Base-by-base conservation (phyloP, 1,284 basidiomycete genomes). In the Naganishia cerealis region DNA sequence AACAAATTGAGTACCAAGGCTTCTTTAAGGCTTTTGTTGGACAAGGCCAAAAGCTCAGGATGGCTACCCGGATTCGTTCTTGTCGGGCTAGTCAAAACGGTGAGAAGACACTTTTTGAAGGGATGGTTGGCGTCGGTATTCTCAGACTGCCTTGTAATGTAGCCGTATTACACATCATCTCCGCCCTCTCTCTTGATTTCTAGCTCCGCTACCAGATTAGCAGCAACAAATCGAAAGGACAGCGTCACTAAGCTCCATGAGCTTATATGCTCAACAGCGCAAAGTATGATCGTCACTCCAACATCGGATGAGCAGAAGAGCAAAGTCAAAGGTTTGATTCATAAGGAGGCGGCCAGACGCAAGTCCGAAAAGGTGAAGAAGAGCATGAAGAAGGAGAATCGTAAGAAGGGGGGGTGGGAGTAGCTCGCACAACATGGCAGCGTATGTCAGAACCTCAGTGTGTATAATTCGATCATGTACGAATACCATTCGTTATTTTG, bases 1-100 rank as follows among this genome's bases (percentile, higher is more conserved):
- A 81, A 81, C 67, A 81, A 79, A 72, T 78, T 79, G 16, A 78
- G 76, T 69, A 79, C 79, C 6, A 81, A 81, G 70, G 79, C 79
- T 6, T 74, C 76, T 0, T 50, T 81, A 1, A 71, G 77, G 26
- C 74, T 73, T 52, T n/a, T 43, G 61, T 46, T 79, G 7, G 57
- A 71, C 21, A 65, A 66, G 24, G 50, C 24, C 50, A 75, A 75
- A 1, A 55, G 72, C 24, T 74, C 72, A 1, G 62, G 53, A 0
- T 81, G 80, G 80, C 65, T 80, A 42, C 80, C 80, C 1, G 69
- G 69, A 1, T 81, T 79, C 66, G 70, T 79, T 9, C 59, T 78
- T 7, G 53, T 70, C 3, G 72, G 73, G 24, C 65, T 81, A 24
- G 55, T 65, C n/a, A 68, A 72, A 63, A 75, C 75, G 7, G 80